Base-by-base conservation (phyloP, 345 rosid species). In the Stellera chamaejasme region DNA sequence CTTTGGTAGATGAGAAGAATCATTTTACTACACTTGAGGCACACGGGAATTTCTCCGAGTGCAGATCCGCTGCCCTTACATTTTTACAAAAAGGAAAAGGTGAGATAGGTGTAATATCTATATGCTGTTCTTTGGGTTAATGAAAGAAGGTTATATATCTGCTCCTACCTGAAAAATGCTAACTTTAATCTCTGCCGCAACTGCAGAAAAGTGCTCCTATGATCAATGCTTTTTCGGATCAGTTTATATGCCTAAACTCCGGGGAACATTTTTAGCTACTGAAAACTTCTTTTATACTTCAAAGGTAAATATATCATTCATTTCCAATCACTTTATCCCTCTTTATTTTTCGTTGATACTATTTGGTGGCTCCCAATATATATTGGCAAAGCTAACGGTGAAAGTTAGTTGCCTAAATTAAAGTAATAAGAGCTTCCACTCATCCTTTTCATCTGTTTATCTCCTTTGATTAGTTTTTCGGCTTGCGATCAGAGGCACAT, bases 231-330 rank as follows among this genome's bases (percentile, higher is more conserved):
- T 67, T 42, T 66, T 92, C 62, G 96, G 98, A 69, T 79, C 98
- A 45, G 71, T 75, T 62, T 92, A 82, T 75, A 79, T 78, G 47
- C 95, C 98, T 54, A 75, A 80, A 67, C 88, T 88, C 58, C 80
- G 58, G 73, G 98, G 96, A 57, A 82, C 73, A 7, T 80, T 92
- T 70, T 67, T 92, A 68, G 98, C 96, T 10, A 88, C 88, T 2
- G 96, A 83, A 69, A 88, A 88, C 63, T 85, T 92, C 70, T 84
- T 80, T 78, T 54, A 92, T 64, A 92, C 98, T 27, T 83, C 95
- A 15, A 85, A 85, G 93, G 98, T 91, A 66, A 19, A n/a, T 56
- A 15, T 36, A 6, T 44, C 13, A 11, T 52, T 45, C 15, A n/a
- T 16, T 32, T 52, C 9, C 39, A 32, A 26, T 42, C 13, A 25